A percentile compares a stretch with the other conserved stretches of the same genome.
Evolutionary conservation across 2,329 filamentous ascomycete genomes (phyloP).

Genomic region (Ceratocystis lukuohia): DNA sequence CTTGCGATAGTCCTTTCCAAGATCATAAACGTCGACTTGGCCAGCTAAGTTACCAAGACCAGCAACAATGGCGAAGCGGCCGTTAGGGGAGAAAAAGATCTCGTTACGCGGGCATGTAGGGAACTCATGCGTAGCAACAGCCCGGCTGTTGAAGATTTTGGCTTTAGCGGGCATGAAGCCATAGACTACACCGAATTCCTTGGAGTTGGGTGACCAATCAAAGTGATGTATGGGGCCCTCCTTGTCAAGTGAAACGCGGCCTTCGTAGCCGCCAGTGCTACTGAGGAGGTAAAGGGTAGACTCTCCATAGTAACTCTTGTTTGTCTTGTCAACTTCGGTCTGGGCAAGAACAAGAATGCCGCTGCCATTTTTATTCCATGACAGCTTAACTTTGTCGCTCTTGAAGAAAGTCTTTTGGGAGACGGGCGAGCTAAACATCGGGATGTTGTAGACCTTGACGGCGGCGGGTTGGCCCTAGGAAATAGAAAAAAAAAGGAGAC

Average conservation of each 20-base stretch:
- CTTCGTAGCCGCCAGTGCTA: conserved; percentile 82
- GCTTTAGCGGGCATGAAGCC: conserved; percentile 99
- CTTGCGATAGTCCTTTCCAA: conserved; percentile 87
- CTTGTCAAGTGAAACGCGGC: conserved; percentile 83
- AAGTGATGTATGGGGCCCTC: conserved; percentile 97
- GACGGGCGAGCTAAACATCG: conserved; percentile 66
- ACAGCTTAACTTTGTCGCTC: conserved; percentile 95
- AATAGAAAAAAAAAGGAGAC: conserved; percentile 1
- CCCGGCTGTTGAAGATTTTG: conserved; percentile 89
- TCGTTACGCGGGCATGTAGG: conserved; percentile 83
- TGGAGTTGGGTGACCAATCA: conserved; percentile 94
- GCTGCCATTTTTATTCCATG: conserved; percentile 91
- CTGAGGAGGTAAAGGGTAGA: conserved; percentile 93
- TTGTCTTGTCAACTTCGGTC: conserved; percentile 94
- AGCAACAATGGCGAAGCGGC: conserved; percentile 82
- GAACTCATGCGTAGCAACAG: conserved; percentile 71
- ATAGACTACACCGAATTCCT: conserved; percentile 95
- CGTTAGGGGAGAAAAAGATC: conserved; percentile 84
- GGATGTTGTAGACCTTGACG: conserved; percentile 89
- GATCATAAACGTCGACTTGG: conserved; percentile 88
- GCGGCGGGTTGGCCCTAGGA: conserved; percentile 74
- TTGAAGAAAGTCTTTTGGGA: conserved; percentile 99
- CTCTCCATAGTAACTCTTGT: conserved; percentile 99
- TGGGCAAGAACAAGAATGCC: conserved; percentile 88
- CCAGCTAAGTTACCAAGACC: conserved; percentile 96